Percentiles rank a stretch among this genome's conserved stretches.
Conservation (phyloP, 768 basidiomycete genomes). For the Termitomyces heimii region DNA sequence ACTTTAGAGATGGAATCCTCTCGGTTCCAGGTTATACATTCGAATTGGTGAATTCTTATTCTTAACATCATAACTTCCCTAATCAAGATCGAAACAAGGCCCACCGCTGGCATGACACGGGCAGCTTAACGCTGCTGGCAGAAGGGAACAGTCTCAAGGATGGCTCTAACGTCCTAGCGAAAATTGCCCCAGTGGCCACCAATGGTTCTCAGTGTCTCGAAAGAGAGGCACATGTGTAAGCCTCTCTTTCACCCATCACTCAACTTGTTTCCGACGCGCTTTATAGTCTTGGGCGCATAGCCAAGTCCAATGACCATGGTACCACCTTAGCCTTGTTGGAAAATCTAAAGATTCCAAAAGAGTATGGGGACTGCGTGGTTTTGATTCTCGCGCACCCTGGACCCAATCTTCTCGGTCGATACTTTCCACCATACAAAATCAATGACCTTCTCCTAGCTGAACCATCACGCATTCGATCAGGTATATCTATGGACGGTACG, state of each 20-base stretch:
- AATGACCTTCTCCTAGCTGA: conserved; percentile 65
- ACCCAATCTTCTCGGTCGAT: conserved; percentile 61
- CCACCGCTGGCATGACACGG: conserved; percentile 64
- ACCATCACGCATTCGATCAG: conserved; percentile 32
- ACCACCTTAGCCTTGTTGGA: conserved; percentile 56
- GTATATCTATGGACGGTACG: conserved; percentile 41
- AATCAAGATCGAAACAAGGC: conserved; percentile 31
- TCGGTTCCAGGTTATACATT: conserved; percentile 71
- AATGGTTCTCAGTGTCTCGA: conserved; percentile 70
- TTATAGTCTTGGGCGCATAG: conserved; percentile 45
- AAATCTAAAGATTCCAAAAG: conserved; percentile 59
- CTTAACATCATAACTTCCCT: background rate
- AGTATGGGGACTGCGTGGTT: conserved; percentile 62
- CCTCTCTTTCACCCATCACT: background rate
- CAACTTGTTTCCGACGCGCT: background rate
- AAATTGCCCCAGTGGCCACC: conserved; percentile 67
- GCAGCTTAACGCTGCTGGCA: conserved; percentile 61
- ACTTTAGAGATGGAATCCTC: conserved; percentile 52
- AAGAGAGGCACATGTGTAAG: conserved; percentile 68
- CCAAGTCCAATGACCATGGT: conserved; percentile 40
- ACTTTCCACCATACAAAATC: conserved; percentile 59
- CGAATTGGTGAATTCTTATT: conserved; percentile 43
- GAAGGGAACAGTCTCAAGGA: conserved; percentile 70
- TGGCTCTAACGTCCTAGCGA: conserved; percentile 61
- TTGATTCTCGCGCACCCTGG: conserved; percentile 71